Evolutionary conservation across 441 rosid species (phyloP), one percentile per base, ranked within the genome.

Genomic region (Brassica balearica): DNA sequence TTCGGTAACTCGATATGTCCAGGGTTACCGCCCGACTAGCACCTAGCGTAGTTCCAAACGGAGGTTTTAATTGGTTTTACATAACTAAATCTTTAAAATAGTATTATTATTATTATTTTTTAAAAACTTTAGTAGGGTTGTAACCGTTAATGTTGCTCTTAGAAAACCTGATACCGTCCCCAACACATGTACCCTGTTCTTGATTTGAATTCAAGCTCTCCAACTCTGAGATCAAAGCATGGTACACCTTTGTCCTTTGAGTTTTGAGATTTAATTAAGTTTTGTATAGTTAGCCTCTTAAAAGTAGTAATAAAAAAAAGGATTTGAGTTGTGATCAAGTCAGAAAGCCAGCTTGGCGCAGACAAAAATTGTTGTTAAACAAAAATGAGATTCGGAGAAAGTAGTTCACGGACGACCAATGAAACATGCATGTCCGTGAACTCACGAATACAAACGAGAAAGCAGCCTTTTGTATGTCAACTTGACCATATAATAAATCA

Each of bases 331-430:
- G 19, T 69, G 70, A 62, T 23, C 63, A 74, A 29, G 71, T 55
- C 76, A 77, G 51, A 41, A 71, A 65, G 76, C 59, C 67, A 77
- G 67, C 51, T 71, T 71, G 72, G 76, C 8, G 9, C 6, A 32
- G 76, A 71, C 80, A 71, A 77, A 64, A 70, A 0, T 34, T 1
- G 23, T 29, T 63, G 75, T 15, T 63, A 71, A 77, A 77, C 65
- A 77, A 77, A 29, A 69, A 32, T 12, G 14, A 6, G 68, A 15
- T 6, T 9, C 62, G 63, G 76, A 73, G 62, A 73, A 73, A 73
- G 32, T 46, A 17, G 68, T 38, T 77, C 77, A 77, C 81, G 81
- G 81, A 8, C 55, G 77, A 43, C 76, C 81, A 77, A 58, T 71
- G 11, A 70, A 41, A 29, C 73, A 19, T 77, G 53, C 72, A 77